Conservation (phyloP, 257 asterid species). For the Primulina huaijiensis region DNA sequence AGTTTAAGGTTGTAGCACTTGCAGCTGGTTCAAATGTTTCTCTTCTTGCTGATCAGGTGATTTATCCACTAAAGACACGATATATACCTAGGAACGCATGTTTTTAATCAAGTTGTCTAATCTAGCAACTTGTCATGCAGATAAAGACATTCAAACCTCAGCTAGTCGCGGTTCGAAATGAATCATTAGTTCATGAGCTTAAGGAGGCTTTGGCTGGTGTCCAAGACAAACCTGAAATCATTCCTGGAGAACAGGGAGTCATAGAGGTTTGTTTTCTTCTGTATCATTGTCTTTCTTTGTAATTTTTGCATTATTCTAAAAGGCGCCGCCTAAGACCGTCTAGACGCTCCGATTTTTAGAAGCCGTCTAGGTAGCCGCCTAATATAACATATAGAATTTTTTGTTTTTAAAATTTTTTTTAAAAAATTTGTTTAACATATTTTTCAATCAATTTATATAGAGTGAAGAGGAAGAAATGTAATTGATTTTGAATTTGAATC, state of each 20-base stretch:
- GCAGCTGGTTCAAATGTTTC: slow-evolving; percentile 98
- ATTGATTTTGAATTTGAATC: too few species aligned
- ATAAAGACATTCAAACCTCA: slow-evolving; percentile 79
- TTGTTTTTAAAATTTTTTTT: too few species aligned
- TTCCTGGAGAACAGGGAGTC: slow-evolving; percentile 92
- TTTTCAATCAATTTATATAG: too few species aligned
- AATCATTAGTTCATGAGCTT: slow-evolving; percentile 70
- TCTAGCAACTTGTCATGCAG: slow-evolving; percentile 37
- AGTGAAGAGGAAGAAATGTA: too few species aligned
- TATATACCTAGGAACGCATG: not conserved
- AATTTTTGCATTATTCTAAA: not conserved
- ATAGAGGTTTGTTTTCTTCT: slow-evolving; percentile 61
- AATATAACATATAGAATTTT: too few species aligned
- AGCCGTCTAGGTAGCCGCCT: too few species aligned
- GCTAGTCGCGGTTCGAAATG: slow-evolving; percentile 75
- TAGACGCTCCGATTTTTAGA: too few species aligned
- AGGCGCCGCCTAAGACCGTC: too few species aligned
- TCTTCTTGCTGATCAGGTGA: slow-evolving; percentile 98
- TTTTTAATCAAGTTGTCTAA: not conserved
- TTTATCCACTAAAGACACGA: slow-evolving; percentile 11
- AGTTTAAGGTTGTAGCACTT: slow-evolving; percentile 85
- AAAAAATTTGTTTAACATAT: too few species aligned
- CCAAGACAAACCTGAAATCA: slow-evolving; percentile 82
- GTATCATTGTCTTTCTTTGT: slow-evolving; percentile 6
- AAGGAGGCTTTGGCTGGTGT: slow-evolving; percentile 80